Percentiles rank a stretch among this genome's conserved stretches.
These are phyloP conservation scores for Lachnellula arida DNA, from an alignment of 2,329 filamentous ascomycete species.

Conservation along the genomic window DNA sequence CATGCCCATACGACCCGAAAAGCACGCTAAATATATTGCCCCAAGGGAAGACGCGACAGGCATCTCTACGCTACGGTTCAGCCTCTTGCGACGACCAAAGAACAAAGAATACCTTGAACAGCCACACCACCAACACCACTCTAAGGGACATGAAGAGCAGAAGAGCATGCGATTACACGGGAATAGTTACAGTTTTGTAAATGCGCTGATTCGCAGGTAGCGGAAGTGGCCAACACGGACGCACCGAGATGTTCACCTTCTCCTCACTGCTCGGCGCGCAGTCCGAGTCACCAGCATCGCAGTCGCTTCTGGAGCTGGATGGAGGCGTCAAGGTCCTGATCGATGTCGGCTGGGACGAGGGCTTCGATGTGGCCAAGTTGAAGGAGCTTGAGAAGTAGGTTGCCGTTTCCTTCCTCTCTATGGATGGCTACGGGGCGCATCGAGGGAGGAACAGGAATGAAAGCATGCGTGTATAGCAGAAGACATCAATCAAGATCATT, in stretches of 20 bases:
- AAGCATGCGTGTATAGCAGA: slow-evolving; percentile 22
- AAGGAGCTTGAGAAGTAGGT: slow-evolving; percentile 83
- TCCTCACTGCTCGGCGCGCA: slow-evolving; percentile 88
- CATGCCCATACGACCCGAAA: neutral
- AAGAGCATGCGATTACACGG: neutral
- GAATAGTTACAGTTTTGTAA: neutral
- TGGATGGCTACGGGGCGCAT: slow-evolving; percentile 4
- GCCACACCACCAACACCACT: neutral
- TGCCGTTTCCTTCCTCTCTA: slow-evolving; percentile 9
- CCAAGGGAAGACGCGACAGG: too few relatives aligned
- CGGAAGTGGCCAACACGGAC: neutral
- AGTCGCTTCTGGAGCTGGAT: slow-evolving; percentile 95
- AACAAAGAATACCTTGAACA: neutral
- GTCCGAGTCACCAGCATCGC: slow-evolving; percentile 78
- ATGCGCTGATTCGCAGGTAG: slow-evolving; percentile 10
- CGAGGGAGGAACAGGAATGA: neutral
- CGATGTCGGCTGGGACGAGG: slow-evolving; percentile 93
- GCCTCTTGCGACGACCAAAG: neutral
- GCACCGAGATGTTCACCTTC: slow-evolving; percentile 82
- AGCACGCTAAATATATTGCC: neutral
- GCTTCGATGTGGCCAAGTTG: slow-evolving; percentile 77
- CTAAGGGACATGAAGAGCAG: neutral
- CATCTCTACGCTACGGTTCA: neutral
- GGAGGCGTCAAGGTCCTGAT: slow-evolving; percentile 93
- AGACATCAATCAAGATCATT: slow-evolving; percentile 25